Percentiles rank a stretch among this genome's conserved stretches.
These are phyloP conservation scores for Circinella minor DNA, from an alignment of 371 early-diverging fungal genomes.

Conservation along the genomic window DNA sequence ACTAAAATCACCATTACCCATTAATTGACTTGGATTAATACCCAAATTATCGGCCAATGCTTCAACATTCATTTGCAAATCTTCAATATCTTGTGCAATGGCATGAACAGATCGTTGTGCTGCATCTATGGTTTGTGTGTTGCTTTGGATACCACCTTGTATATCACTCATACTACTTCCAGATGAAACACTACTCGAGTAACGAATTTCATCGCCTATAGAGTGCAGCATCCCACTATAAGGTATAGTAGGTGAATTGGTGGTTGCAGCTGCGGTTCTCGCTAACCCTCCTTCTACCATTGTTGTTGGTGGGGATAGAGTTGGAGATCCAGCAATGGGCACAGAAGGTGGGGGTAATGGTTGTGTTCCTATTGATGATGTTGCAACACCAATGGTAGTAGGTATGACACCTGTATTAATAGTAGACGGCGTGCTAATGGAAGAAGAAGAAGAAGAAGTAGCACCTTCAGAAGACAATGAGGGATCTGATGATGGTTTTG, in stretches of 20 bases:
- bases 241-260: not conserved
- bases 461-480: not conserved
- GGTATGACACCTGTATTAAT: too few species aligned
- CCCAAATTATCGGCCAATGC: conserved; percentile 33
- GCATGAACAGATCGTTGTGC: conserved; percentile 34
- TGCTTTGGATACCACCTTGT: not conserved
- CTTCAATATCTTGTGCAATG: conserved; percentile 35
- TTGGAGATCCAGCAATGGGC: too few species aligned
- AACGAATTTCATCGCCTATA: not conserved
- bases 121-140: conserved; percentile 9
- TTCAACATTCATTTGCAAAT: conserved; percentile 36
- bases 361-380: not conserved
- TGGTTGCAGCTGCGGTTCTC: too few species aligned
- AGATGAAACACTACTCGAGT: not conserved
- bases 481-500: not conserved
- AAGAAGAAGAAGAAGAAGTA: not conserved
- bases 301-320: too few species aligned
- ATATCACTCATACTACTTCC: conserved; percentile 5
- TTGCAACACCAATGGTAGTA: not conserved
- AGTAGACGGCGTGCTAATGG: not conserved
- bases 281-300: too few species aligned
- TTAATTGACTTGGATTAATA: conserved; percentile 25
- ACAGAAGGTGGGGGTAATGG: not conserved
- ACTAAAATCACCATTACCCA: conserved; percentile 8
- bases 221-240: not conserved